A percentile compares a stretch with the other conserved stretches of the same genome.
Conservation (phyloP, 305 asterid genomes). For the Fraxinus latifolia region DNA sequence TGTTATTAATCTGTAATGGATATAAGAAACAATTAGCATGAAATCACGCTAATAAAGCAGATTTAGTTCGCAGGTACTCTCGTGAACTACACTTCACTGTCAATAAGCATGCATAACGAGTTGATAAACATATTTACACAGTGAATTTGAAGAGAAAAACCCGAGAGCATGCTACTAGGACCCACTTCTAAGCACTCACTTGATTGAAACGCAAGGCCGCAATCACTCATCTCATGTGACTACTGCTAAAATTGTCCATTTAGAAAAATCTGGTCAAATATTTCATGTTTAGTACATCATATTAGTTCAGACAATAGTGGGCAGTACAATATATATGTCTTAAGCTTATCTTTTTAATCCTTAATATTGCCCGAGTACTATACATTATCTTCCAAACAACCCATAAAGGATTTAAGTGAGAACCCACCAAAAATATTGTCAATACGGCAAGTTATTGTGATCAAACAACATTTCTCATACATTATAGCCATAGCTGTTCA, state of each 20-base stretch:
- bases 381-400: neutral
- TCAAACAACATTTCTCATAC: neutral
- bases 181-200: neutral
- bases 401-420: neutral
- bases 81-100: neutral
- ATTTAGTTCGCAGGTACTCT: slow-evolving; percentile 9
- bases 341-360: neutral
- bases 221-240: neutral
- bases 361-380: neutral
- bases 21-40: slow-evolving; percentile 1
- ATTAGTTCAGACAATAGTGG: neutral
- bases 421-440: neutral
- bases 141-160: neutral
- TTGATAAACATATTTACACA: neutral
- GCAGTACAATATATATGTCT: neutral
- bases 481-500: neutral
- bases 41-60: neutral
- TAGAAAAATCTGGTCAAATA: neutral
- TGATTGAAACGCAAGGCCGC: neutral
- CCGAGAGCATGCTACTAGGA: neutral
- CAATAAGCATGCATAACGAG: neutral
- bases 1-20: slow-evolving; percentile 38
- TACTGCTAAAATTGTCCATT: neutral
- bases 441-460: neutral
- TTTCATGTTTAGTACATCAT: neutral